Evolutionary conservation across 768 basidiomycete species (phyloP), one percentile per base, ranked within the genome.

Genomic region (Podaxis pistillaris): DNA sequence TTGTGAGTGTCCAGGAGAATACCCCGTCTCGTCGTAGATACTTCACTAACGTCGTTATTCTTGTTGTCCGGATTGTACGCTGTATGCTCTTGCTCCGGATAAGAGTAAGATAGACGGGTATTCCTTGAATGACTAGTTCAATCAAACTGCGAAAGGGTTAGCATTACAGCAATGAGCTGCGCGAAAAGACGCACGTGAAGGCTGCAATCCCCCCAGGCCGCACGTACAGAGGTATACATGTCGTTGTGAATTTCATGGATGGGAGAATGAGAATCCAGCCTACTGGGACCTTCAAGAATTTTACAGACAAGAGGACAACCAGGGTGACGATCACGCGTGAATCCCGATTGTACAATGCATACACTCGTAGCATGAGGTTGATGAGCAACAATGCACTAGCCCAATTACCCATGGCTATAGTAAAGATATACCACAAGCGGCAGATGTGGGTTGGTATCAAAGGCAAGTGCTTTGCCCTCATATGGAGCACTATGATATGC

Each of bases 331-430:
- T 26, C 24, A 56, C 26, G 8, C 40, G 40, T 44, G 41, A 7
- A 7, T 30, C 28, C 13, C 22, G 56, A 7, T 57, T 46, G n/a
- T 57, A 57, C 22, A 57, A 38, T 13, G 41, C 56, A 17, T 57
- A 57, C 28, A 46, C 56, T 46, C 41, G 37, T 19, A 57, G 56
- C 56, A 57, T 57, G 6, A 57, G 38, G 40, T 57, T 57, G 38
- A 44, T 28, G 19, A 57, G 5, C 28, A 57, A 15, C 4, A 57
- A 12, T 1, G 19, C 56, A 7, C 24, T 17, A 3, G 15, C 26
- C 13, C 24, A 57, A 15, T 26, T 30, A n/a, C 26, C 26, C 9
- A 28, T 46, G 56, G 19, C 26, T n/a, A n/a, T 46, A 19, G 19
- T 19, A n/a, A 41, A 41, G 40, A 13, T 41, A 41, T 13, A n/a